Conservation (phyloP, 2,329 filamentous ascomycete genomes). For the Leptographium wingfieldii region DNA sequence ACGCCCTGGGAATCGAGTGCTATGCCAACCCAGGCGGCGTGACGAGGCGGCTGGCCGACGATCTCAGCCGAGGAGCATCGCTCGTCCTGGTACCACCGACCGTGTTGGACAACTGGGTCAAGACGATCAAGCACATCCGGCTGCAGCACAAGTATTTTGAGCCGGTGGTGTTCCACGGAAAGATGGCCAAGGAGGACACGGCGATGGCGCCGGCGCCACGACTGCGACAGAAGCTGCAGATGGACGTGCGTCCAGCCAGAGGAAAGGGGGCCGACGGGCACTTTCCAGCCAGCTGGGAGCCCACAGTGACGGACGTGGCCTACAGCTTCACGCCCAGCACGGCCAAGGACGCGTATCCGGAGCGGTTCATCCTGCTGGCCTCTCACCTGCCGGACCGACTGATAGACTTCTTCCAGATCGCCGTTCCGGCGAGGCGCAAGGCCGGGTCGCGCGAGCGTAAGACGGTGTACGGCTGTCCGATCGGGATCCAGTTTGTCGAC, state of each 20-base stretch:
- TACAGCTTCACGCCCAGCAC: conserved; percentile 7
- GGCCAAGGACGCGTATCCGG: conserved; percentile 12
- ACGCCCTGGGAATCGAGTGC: conserved; percentile 14
- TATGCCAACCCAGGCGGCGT: conserved; percentile 13
- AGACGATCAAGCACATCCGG: conserved; percentile 8
- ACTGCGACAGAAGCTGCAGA: conserved; percentile 12
- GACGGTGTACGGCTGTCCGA: conserved; percentile 13
- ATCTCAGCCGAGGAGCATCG: conserved; percentile 11
- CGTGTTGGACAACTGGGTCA: conserved; percentile 14
- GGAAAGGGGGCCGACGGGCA: conserved; percentile 5
- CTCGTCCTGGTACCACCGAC: conserved; percentile 12
- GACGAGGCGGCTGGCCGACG: conserved; percentile 12
- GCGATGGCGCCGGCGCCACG: conserved; percentile 10
- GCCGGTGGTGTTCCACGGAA: conserved; percentile 12
- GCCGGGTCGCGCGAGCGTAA: conserved; percentile 6
- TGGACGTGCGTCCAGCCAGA: conserved; percentile 6
- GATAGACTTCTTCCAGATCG: conserved; percentile 11
- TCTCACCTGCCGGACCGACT: conserved; percentile 11
- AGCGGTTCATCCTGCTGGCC: conserved; percentile 14
- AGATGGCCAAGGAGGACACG: conserved; percentile 10
- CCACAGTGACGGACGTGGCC: conserved; percentile 3
- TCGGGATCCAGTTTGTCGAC: conserved; percentile 15
- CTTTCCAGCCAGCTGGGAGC: conserved; percentile 7
- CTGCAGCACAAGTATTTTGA: conserved; percentile 11
- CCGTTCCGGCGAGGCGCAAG: conserved; percentile 8